Percentiles rank a stretch among this genome's conserved stretches.
Evolutionary conservation across 192 early-diverging fungal genomes (phyloP).

Genomic region (Coemansia sp.): DNA sequence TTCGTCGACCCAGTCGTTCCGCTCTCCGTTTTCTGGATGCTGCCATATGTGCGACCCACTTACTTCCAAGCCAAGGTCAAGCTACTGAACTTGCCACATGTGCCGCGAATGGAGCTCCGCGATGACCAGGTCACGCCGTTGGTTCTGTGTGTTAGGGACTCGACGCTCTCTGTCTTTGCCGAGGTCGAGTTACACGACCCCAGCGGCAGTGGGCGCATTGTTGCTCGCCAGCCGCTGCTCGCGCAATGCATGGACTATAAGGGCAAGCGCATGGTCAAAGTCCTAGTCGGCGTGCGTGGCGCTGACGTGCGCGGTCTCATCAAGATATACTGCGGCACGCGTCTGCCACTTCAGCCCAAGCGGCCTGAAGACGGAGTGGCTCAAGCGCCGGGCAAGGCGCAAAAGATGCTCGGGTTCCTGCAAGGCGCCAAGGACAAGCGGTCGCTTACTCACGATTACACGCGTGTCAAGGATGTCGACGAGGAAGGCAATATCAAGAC

Average conservation of each 20-base stretch:
- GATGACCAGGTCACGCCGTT: conserved; percentile 49
- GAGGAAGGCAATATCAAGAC: conserved; percentile 43
- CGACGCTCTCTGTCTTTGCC: conserved; percentile 48
- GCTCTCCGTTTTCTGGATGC: conserved; percentile 53
- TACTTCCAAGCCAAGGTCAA: conserved; percentile 47
- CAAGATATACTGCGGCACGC: conserved; percentile 52
- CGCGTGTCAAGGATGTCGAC: conserved; percentile 50
- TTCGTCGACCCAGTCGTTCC: conserved; percentile 52
- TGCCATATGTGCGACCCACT: conserved; percentile 51
- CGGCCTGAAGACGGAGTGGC: conserved; percentile 7
- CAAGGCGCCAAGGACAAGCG: conserved; percentile 36
- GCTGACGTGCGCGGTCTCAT: conserved; percentile 42
- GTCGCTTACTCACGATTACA: conserved; percentile 34
- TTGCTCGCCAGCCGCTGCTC: conserved; percentile 48
- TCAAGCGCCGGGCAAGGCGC: conserved; percentile 9
- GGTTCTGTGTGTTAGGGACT: conserved; percentile 47
- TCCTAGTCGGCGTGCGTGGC: conserved; percentile 43
- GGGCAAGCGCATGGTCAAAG: conserved; percentile 54
- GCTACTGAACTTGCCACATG: conserved; percentile 49
- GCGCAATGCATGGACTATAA: conserved; percentile 56
- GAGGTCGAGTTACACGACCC: conserved; percentile 55
- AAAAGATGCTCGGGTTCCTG: conserved; percentile 50
- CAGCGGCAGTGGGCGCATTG: conserved; percentile 49
- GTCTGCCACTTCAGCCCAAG: conserved; percentile 35
- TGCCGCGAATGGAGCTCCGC: conserved; percentile 38